phyloP scores from a whole-genome alignment of 1,284 basidiomycete genomes.

The Entoloma clypeatum region DNA sequence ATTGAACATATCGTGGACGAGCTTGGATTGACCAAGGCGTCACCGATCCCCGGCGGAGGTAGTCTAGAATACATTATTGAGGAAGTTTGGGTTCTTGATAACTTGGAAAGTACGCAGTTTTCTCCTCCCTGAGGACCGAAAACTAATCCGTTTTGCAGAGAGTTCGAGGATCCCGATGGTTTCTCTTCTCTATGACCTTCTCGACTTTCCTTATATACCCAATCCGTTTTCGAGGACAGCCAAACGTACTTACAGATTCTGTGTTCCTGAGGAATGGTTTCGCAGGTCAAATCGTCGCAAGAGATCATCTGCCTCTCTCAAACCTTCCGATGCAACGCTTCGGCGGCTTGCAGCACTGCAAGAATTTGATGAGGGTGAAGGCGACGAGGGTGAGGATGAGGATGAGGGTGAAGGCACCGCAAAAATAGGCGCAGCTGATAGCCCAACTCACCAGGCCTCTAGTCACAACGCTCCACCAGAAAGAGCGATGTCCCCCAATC shows the following conservation, averaged over 20 bases:
- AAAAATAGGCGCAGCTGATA: conserved; percentile 36
- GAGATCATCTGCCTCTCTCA: conserved; percentile 41
- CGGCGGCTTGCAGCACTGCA: conserved; percentile 47
- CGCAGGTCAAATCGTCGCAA: conserved; percentile 59
- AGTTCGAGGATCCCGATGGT: conserved; percentile 37
- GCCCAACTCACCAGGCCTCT: too few species aligned
- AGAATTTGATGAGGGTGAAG: conserved; percentile 49
- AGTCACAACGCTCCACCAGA: conserved; percentile 37
- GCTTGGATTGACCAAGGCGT: conserved; percentile 62
- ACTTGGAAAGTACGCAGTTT: conserved; percentile 45
- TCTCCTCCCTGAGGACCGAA: neutral
- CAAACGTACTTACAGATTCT: conserved; percentile 50
- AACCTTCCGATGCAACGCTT: conserved; percentile 51
- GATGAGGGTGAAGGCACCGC: conserved; percentile 58
- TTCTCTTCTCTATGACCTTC: conserved; percentile 36
- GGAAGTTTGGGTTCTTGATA: conserved; percentile 51
- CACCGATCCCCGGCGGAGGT: conserved; percentile 59
- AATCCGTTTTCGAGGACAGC: conserved; percentile 40
- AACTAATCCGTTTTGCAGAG: conserved; percentile 28
- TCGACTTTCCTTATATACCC: conserved; percentile 33
- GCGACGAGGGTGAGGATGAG: too few species aligned
- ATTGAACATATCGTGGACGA: conserved; percentile 55
- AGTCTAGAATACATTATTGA: conserved; percentile 65
- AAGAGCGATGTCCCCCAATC: conserved; percentile 49
- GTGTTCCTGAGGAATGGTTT: conserved; percentile 78